Percentiles rank a stretch among this genome's conserved stretches.
Conservation (phyloP, 1,139 yeast species). For the Blastobotrys capitulatus region DNA sequence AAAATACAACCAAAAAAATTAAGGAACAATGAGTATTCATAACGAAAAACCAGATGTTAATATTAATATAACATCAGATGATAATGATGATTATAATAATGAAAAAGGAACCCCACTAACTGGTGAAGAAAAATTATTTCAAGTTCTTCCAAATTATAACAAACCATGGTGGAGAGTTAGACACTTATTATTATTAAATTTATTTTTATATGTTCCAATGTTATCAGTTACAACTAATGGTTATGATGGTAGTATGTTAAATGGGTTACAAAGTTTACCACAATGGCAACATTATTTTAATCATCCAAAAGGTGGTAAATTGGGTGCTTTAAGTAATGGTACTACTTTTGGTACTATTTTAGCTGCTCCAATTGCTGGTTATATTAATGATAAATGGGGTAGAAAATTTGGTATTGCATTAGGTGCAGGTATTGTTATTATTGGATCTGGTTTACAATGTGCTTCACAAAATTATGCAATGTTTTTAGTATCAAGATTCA, state of each 20-base stretch:
- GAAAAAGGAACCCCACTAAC: too few relatives aligned
- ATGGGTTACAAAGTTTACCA: constrained; percentile 11
- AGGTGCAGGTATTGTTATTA: constrained; percentile 7
- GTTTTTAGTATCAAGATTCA: constrained; percentile 9
- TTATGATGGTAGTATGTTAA: constrained; percentile 13
- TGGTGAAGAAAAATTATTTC: constrained; percentile 23
- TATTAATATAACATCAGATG: too few relatives aligned
- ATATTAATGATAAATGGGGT: constrained; percentile 11
- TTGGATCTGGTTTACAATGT: constrained; percentile 12
- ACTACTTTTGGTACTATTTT: constrained; percentile 12
- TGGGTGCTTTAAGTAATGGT: constrained; percentile 18
- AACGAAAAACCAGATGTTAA: too few relatives aligned
- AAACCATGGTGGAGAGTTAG: constrained; percentile 33
- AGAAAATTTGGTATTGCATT: constrained; percentile 7
- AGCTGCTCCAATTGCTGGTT: constrained; percentile 8
- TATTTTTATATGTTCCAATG: constrained; percentile 16
- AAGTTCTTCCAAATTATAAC: constrained; percentile 27
- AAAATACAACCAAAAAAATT: neutral
- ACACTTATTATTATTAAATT: constrained; percentile 37
- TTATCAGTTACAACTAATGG: constrained; percentile 11
- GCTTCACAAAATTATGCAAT: constrained; percentile 8
- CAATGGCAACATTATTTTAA: constrained; percentile 10
- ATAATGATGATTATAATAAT: too few relatives aligned
- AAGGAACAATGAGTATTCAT: too few relatives aligned
- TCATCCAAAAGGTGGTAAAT: constrained; percentile 6